Evolutionary conservation across 805 yeast genomes (phyloP).

Genomic region (Candida boleticola): DNA sequence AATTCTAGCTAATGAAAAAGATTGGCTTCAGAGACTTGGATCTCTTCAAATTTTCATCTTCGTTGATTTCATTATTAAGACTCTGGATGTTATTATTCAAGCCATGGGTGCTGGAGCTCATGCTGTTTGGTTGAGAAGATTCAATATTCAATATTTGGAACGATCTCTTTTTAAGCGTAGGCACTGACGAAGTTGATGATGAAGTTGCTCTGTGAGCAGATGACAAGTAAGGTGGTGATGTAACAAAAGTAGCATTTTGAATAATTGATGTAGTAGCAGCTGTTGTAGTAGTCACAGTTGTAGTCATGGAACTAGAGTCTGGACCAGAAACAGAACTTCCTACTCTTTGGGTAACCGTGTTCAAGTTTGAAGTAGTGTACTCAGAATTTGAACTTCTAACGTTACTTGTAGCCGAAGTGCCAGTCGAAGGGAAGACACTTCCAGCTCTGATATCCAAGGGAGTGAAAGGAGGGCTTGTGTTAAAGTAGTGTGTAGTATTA

Average conservation of each 20-base stretch:
- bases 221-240: neutral
- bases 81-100: too few species aligned
- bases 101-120: too few species aligned
- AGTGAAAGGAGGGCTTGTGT: conserved; percentile 4
- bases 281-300: too few species aligned
- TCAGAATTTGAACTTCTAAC: too few species aligned
- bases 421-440: too few species aligned
- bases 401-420: too few species aligned
- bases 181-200: conserved; percentile 10
- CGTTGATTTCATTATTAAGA: too few species aligned
- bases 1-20: conserved; percentile 15
- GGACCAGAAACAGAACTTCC: too few species aligned
- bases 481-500: conserved; percentile 1
- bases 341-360: neutral
- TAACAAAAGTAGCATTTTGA: neutral
- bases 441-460: conserved; percentile 3
- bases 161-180: conserved; percentile 13
- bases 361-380: neutral
- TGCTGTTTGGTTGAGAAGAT: neutral
- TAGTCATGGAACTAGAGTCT: too few species aligned
- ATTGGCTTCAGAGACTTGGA: conserved; percentile 19
- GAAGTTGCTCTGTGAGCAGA: too few species aligned
- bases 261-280: neutral
- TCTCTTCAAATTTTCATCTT: conserved; percentile 20
- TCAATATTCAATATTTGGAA: conserved; percentile 7